phyloP scores from a whole-genome alignment of 2,329 filamentous ascomycete species.

The Capronia coronata region DNA sequence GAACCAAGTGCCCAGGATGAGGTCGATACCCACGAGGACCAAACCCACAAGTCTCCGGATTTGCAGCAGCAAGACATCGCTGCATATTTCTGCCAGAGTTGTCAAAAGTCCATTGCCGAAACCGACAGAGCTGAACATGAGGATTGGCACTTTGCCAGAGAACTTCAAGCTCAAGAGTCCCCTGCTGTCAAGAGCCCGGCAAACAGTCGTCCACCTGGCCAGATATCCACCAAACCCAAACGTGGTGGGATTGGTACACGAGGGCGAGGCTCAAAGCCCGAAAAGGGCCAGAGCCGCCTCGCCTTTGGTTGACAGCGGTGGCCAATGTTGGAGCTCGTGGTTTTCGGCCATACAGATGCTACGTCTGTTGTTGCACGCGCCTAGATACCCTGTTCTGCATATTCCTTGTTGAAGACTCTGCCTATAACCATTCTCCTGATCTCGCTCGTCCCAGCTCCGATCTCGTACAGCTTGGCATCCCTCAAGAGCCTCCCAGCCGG shows the following conservation, averaged over 20 bases:
- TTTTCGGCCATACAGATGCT: background rate
- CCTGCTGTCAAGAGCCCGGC: slow-evolving; percentile 27
- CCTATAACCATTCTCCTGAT: slow-evolving; percentile 92
- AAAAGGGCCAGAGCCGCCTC: slow-evolving; percentile 27
- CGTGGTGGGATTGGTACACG: slow-evolving; percentile 14
- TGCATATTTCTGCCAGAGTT: slow-evolving; percentile 56
- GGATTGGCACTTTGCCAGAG: slow-evolving; percentile 92
- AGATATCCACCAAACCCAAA: slow-evolving; percentile 14
- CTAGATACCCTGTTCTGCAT: slow-evolving; percentile 37
- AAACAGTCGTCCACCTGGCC: slow-evolving; percentile 24
- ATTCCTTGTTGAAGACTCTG: slow-evolving; percentile 83
- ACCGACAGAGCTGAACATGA: slow-evolving; percentile 66
- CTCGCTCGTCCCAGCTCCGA: slow-evolving; percentile 93
- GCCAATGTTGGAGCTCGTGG: background rate
- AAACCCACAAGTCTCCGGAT: background rate
- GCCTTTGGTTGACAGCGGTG: slow-evolving; percentile 20
- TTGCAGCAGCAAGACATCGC: slow-evolving; percentile 17
- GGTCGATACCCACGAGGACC: slow-evolving; percentile 13
- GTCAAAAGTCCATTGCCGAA: slow-evolving; percentile 54
- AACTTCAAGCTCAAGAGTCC: slow-evolving; percentile 64
- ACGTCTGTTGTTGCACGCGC: background rate
- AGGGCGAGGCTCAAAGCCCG: slow-evolving; percentile 20
- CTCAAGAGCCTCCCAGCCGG: slow-evolving; percentile 77
- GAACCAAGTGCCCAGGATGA: slow-evolving; percentile 22
- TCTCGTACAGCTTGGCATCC: slow-evolving; percentile 82